phyloP scores from a whole-genome alignment of 2,329 filamentous ascomycete species.

The Hawksworthiomyces lignivorus region DNA sequence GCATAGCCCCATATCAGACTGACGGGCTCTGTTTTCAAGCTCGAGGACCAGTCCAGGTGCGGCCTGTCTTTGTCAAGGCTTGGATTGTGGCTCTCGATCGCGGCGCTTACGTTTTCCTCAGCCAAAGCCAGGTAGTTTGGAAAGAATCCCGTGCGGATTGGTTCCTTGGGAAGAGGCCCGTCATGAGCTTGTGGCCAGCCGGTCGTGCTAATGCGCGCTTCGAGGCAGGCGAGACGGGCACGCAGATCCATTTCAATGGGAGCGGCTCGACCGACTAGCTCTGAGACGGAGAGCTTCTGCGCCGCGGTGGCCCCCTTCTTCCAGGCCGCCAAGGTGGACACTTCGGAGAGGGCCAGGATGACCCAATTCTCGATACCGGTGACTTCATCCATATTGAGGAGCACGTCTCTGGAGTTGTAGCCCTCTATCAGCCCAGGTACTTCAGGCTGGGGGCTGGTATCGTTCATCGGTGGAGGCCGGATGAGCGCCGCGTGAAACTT shows the following conservation, averaged over 20 bases:
- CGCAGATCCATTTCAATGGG: constrained; percentile 32
- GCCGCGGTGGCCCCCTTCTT: constrained; percentile 39
- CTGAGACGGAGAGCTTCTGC: constrained; percentile 36
- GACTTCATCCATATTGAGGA: constrained; percentile 39
- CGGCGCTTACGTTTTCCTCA: too few species aligned
- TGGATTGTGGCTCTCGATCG: neutral
- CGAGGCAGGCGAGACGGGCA: constrained; percentile 23
- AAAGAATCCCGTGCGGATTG: constrained; percentile 4
- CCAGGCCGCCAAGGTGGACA: constrained; percentile 46
- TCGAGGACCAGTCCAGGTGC: neutral
- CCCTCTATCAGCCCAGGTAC: too few species aligned
- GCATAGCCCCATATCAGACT: constrained; percentile 40
- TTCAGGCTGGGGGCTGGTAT: too few species aligned
- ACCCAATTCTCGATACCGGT: constrained; percentile 52
- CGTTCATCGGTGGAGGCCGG: constrained; percentile 18
- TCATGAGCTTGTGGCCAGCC: neutral
- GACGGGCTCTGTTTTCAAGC: constrained; percentile 3
- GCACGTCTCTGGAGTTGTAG: neutral
- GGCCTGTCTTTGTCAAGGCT: neutral
- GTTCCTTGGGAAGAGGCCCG: too few species aligned
- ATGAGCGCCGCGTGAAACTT: constrained; percentile 23
- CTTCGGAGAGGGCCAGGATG: constrained; percentile 45
- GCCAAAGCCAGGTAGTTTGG: constrained; percentile 5
- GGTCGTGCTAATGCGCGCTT: neutral
- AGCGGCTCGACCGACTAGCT: constrained; percentile 38